Conservation (phyloP, 495 filamentous ascomycete genomes). For the Aspergillus incahuasiensis region DNA sequence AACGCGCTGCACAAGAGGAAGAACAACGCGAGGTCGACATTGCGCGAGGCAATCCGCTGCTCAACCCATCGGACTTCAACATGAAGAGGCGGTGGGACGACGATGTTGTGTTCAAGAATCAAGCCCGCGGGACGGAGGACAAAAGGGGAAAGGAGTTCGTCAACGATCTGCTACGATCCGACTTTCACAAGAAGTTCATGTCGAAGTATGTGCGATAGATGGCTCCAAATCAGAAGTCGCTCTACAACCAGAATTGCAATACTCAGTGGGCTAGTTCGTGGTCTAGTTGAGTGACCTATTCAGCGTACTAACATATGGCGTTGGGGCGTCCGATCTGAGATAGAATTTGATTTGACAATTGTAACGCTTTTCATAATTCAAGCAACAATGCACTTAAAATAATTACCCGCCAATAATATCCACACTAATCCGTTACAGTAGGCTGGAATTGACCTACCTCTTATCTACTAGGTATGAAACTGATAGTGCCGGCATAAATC, state of each 20-base stretch:
- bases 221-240: too few species aligned
- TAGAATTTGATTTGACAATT: neutral
- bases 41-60: conserved; percentile 83
- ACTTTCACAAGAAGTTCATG: conserved; percentile 99
- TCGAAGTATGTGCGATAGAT: conserved; percentile 63
- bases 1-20: conserved; percentile 70
- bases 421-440: too few species aligned
- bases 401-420: too few species aligned
- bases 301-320: neutral
- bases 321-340: neutral
- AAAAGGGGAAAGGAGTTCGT: conserved; percentile 95
- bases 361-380: too few species aligned
- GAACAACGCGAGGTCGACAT: conserved; percentile 83
- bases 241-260: too few species aligned
- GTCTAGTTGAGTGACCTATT: neutral
- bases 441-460: too few species aligned
- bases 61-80: conserved; percentile 61
- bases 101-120: conserved; percentile 99
- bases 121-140: conserved; percentile 90
- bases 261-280: neutral
- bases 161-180: conserved; percentile 90
- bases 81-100: conserved; percentile 77
- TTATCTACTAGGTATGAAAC: neutral
- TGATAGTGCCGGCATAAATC: conserved; percentile 15
- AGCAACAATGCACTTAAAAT: too few species aligned